These are phyloP conservation scores for Ophiocordyceps camponoti-floridani DNA, from an alignment of 2,329 filamentous ascomycete species.

Conservation along the genomic window DNA sequence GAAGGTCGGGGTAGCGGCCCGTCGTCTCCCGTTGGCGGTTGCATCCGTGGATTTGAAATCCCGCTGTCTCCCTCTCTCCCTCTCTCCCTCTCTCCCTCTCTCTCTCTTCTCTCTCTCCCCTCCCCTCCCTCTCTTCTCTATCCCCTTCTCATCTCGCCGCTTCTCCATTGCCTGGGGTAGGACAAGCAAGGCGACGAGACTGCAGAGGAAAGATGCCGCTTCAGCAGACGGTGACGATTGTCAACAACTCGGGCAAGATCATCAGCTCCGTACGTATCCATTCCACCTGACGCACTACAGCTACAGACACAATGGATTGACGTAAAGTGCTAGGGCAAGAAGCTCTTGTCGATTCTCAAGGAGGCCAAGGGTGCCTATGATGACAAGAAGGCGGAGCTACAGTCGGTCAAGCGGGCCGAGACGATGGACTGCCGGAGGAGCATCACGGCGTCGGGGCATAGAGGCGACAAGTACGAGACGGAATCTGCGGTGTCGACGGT, in stretches of 20 bases:
- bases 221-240: conserved; percentile 66
- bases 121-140: too few species aligned
- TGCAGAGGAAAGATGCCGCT: conserved; percentile 16
- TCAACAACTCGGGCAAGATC: conserved; percentile 81
- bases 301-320: background rate
- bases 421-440: conserved; percentile 24
- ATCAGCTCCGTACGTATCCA: conserved; percentile 59
- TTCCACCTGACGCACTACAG: background rate
- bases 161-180: too few species aligned
- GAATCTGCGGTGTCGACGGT: conserved; percentile 5
- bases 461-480: conserved; percentile 7
- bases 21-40: too few species aligned
- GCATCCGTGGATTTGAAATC: too few species aligned
- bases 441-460: conserved; percentile 4
- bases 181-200: too few species aligned
- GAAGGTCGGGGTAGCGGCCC: too few species aligned
- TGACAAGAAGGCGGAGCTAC: conserved; percentile 71
- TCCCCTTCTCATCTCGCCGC: too few species aligned
- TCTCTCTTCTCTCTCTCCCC: too few species aligned
- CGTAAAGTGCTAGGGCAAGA: conserved; percentile 49
- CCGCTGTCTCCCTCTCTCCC: too few species aligned
- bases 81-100: too few species aligned
- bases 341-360: conserved; percentile 78
- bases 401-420: conserved; percentile 47
- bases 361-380: conserved; percentile 78